phyloP scores from a whole-genome alignment of 2,329 filamentous ascomycete genomes.

The Aspergillus ustus region DNA sequence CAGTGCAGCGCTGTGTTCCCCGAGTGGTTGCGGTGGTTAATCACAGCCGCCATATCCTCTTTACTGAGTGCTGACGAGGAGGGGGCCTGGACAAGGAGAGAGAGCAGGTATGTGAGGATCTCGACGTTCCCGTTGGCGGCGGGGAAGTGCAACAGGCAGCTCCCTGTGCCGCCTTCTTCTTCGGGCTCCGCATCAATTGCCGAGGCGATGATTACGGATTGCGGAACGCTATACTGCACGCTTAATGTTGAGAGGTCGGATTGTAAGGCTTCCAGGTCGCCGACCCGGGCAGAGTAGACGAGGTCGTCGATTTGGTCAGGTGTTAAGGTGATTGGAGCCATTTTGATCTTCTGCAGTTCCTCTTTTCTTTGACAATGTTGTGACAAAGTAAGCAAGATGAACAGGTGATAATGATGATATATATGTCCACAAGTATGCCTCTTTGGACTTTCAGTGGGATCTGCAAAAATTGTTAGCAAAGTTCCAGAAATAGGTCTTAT shows the following conservation, averaged over 20 bases:
- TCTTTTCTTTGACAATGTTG: neutral
- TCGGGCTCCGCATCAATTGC: slow-evolving; percentile 76
- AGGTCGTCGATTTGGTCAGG: slow-evolving; percentile 90
- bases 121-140: slow-evolving; percentile 82
- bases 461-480: neutral
- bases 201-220: slow-evolving; percentile 68
- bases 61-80: slow-evolving; percentile 4
- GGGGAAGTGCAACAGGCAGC: slow-evolving; percentile 77
- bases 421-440: neutral
- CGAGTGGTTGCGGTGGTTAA: slow-evolving; percentile 69
- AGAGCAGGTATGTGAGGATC: slow-evolving; percentile 55
- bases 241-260: slow-evolving; percentile 63
- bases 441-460: no score
- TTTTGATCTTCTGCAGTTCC: slow-evolving; percentile 16
- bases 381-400: neutral
- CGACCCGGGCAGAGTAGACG: slow-evolving; percentile 80
- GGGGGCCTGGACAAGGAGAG: slow-evolving; percentile 35
- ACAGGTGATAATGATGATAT: neutral
- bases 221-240: slow-evolving; percentile 62
- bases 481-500: no score
- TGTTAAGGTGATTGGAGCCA: slow-evolving; percentile 53
- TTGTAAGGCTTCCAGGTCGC: slow-evolving; percentile 73
- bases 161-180: slow-evolving; percentile 63
- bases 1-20: slow-evolving; percentile 94
- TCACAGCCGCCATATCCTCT: slow-evolving; percentile 31